Evolutionary conservation across 2,329 filamentous ascomycete genomes (phyloP).

Genomic region (Amesomyces nigricolor): DNA sequence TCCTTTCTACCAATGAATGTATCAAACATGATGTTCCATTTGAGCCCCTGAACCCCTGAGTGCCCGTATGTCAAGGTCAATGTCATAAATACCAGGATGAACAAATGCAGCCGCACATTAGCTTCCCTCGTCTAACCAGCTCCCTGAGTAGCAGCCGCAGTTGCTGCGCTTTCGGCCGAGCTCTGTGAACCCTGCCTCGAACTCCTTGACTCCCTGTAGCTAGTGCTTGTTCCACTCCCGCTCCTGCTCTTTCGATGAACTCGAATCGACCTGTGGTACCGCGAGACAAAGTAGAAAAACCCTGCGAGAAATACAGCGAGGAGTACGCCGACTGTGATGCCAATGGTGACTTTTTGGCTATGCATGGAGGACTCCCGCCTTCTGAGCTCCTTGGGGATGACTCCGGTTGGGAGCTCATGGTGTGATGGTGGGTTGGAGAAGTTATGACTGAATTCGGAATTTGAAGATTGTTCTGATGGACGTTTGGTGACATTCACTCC

Average conservation of each 20-base stretch:
- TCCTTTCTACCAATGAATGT: no score
- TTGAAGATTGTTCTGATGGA: background rate
- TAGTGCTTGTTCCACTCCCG: conserved; percentile 22
- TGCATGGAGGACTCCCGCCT: conserved; percentile 22
- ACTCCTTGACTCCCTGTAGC: background rate
- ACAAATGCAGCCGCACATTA: no score
- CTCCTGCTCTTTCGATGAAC: conserved; percentile 25
- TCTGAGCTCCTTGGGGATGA: no score
- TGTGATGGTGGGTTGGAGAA: background rate
- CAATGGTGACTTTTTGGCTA: conserved; percentile 39
- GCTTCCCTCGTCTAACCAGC: no score
- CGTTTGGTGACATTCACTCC: no score
- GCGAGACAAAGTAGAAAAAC: conserved; percentile 35
- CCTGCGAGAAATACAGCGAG: conserved; percentile 37
- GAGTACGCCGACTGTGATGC: conserved; percentile 39
- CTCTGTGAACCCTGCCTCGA: background rate
- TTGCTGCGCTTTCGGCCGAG: background rate
- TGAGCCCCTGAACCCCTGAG: no score
- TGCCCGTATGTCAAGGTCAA: no score
- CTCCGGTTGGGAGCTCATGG: background rate
- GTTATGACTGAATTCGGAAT: background rate
- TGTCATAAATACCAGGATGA: no score
- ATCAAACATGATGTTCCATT: no score
- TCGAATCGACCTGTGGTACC: conserved; percentile 37
- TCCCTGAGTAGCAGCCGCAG: no score